A percentile compares a stretch with the other conserved stretches of the same genome.
Conservation (phyloP, 2,329 filamentous ascomycete genomes). For the Penicillium sp. region DNA sequence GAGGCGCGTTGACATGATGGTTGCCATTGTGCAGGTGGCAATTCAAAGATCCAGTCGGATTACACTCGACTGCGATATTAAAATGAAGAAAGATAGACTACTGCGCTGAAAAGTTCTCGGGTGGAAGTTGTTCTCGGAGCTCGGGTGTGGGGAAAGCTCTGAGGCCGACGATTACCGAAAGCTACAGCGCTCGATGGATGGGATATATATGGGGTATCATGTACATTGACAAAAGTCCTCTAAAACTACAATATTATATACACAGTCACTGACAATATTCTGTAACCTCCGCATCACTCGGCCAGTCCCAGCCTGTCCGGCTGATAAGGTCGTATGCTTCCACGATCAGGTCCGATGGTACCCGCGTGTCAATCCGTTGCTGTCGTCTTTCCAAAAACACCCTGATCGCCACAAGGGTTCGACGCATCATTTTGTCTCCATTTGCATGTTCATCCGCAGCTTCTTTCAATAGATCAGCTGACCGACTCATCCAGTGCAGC, state of each 20-base stretch:
- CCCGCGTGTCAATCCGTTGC: conserved; percentile 16
- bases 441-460: conserved; percentile 38
- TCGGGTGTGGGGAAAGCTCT: conserved; percentile 28
- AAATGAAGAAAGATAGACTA: background rate
- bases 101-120: conserved; percentile 1
- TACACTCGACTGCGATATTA: background rate
- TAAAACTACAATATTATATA: conserved; percentile 22
- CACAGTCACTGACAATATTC: conserved; percentile 33
- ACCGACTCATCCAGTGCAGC: conserved; percentile 45
- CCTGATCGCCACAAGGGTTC: conserved; percentile 41
- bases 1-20: conserved; percentile 36
- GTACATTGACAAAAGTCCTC: conserved; percentile 11
- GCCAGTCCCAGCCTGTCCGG: conserved; percentile 43
- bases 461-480: conserved; percentile 34
- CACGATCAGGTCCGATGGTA: conserved; percentile 31
- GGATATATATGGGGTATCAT: conserved; percentile 18
- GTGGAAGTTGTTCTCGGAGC: background rate
- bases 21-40: conserved; percentile 14
- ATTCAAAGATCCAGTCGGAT: conserved; percentile 8
- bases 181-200: background rate
- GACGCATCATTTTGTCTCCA: conserved; percentile 41
- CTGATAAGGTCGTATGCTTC: conserved; percentile 42
- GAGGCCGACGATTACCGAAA: conserved; percentile 23
- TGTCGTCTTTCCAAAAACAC: conserved; percentile 42
- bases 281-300: conserved; percentile 42